Evolutionary conservation across 169 alveolate genomes (phyloP).

Genomic region (Pseudocohnilembus persalinus): DNA sequence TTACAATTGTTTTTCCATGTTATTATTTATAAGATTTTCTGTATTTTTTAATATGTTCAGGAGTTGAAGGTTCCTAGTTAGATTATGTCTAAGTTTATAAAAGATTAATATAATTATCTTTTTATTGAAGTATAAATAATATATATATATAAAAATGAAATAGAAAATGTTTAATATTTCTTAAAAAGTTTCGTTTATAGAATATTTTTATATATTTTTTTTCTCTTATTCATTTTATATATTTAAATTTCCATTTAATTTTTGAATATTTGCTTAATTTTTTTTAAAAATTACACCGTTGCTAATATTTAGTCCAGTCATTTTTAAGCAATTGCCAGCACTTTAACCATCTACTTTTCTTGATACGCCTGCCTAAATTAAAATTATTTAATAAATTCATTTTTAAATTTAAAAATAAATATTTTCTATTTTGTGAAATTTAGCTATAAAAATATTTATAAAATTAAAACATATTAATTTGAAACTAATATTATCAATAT

Average conservation of each 20-base stretch:
- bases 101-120: too few species aligned
- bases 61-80: slow-evolving; percentile 66
- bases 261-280: background rate
- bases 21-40: slow-evolving; percentile 68
- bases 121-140: too few species aligned
- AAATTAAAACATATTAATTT: too few species aligned
- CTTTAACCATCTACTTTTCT: slow-evolving; percentile 33
- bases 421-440: too few species aligned
- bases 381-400: background rate
- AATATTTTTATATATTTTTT: too few species aligned
- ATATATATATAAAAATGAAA: slow-evolving; percentile 1
- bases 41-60: slow-evolving; percentile 72
- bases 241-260: background rate
- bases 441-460: too few species aligned
- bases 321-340: slow-evolving; percentile 31
- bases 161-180: background rate
- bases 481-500: too few species aligned
- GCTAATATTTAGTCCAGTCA: background rate
- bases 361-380: slow-evolving; percentile 35
- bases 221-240: background rate
- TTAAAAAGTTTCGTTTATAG: background rate
- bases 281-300: too few species aligned
- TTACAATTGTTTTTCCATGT: slow-evolving; percentile 60
- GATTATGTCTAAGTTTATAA: too few species aligned
- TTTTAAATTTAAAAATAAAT: too few species aligned